These are phyloP conservation scores for Clitopilus hobsonii DNA, from an alignment of 768 basidiomycete genomes.

Conservation along the genomic window DNA sequence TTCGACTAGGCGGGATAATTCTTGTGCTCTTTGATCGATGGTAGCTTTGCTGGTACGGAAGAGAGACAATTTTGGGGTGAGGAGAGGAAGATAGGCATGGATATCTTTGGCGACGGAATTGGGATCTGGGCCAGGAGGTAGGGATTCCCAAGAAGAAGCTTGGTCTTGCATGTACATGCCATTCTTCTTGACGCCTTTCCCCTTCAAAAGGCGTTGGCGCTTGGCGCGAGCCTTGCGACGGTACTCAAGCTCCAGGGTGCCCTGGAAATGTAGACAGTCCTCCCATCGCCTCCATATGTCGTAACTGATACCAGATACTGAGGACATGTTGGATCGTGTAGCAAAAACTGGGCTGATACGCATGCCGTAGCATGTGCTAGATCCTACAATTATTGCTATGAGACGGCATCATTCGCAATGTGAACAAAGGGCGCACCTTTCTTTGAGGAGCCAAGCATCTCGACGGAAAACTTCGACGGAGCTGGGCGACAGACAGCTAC, in stretches of 20 bases:
- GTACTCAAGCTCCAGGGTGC: conserved; percentile 64
- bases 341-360: conserved; percentile 41
- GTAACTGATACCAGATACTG: conserved; percentile 46
- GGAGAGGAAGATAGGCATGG: conserved; percentile 58
- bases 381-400: conserved; percentile 30
- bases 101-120: conserved; percentile 67
- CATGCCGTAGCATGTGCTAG: conserved; percentile 57
- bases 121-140: conserved; percentile 81
- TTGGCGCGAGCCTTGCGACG: conserved; percentile 58
- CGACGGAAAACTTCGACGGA: conserved; percentile 55
- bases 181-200: conserved; percentile 74
- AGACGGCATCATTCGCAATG: conserved; percentile 5
- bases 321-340: conserved; percentile 29
- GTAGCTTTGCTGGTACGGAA: conserved; percentile 70
- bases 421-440: conserved; percentile 34
- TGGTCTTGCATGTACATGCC: conserved; percentile 65
- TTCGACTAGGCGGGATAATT: conserved; percentile 56
- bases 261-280: conserved; percentile 76
- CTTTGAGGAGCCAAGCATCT: conserved; percentile 54
- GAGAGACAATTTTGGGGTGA: conserved; percentile 67
- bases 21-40: conserved; percentile 55
- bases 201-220: conserved; percentile 58
- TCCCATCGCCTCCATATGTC: conserved; percentile 82
- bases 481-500: conserved; percentile 56
- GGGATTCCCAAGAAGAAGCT: conserved; percentile 81